Evolutionary conservation across 177 flowering plant species (phyloP), one percentile per base, ranked within the genome.

Genomic region (Vitis hybrid): DNA sequence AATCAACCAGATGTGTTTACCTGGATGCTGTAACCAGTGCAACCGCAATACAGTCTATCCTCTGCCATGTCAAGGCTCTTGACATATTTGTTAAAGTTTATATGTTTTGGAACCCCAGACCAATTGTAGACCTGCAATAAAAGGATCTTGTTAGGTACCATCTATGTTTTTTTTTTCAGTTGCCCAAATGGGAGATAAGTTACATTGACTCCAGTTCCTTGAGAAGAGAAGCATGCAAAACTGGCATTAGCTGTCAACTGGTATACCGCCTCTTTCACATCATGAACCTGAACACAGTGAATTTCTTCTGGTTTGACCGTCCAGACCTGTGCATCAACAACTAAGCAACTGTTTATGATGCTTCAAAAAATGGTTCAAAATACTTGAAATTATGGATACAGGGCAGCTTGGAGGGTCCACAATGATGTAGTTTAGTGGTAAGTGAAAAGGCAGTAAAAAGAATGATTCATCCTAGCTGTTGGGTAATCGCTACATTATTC

Each of bases 141-240:
- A 16, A 55, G 57, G 16, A 46, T 35, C 15, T 15, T 15, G 52
- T 30, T 21, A 11, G 21, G 21, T 16, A 57, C 16, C 10, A 57
- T 57, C 24, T 19, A 14, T 10, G 16, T 57, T 19, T 19, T 57
- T 14, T 57, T 13, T 16, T 2, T 62, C 16, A 19, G 0, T 46
- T 12, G 12, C 7, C 10, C 15, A 48, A 6, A 30, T 46, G 21
- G 32, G 27, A 52, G 19, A 58, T 16, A 40, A 52, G 61, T 75
- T 56, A 80, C 96, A 85, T 87, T 91, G 27, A 86, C 80, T 63
- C 96, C 93, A 49, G 88, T 72, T 80, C 81, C 93, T 82, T 81
- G 91, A 75, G 93, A 82, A 64, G 84, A 68, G 77, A 80, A 91
- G 77, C 87, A 87, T 24, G 87, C 89, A 0, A 74, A 35, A 48